Evolutionary conservation across 2,329 filamentous ascomycete species (phyloP).

Genomic region (Fusarium floridanum): DNA sequence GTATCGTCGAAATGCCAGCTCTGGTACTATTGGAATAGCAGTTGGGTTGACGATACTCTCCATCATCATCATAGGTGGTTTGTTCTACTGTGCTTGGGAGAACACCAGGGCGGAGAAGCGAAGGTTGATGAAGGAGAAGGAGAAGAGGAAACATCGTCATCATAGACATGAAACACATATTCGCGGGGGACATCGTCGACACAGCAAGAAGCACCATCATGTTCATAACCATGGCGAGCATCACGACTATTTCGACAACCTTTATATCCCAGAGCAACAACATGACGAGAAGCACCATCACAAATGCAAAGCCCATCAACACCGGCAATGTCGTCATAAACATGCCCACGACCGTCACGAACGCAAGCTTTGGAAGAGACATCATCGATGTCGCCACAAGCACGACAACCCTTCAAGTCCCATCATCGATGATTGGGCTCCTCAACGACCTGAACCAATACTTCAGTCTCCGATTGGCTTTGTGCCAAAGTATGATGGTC

Average conservation of each 20-base stretch:
- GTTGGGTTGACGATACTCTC: constrained; percentile 24
- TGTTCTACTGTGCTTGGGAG: constrained; percentile 30
- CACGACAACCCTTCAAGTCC: not conserved
- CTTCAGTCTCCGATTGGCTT: not conserved
- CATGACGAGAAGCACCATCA: constrained; percentile 1
- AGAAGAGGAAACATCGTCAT: not conserved
- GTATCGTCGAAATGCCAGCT: constrained; percentile 16
- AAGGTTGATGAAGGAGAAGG: not conserved
- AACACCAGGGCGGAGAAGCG: not conserved
- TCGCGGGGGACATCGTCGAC: not conserved
- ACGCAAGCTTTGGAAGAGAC: not conserved
- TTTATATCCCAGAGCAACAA: not conserved
- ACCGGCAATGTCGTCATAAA: constrained; percentile 7
- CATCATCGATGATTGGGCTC: not conserved
- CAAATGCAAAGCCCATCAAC: not conserved
- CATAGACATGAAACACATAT: not conserved
- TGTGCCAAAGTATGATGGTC: not conserved
- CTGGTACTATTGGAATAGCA: constrained; percentile 21
- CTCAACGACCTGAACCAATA: constrained; percentile 13
- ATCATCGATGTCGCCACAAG: not conserved
- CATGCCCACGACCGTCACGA: not conserved
- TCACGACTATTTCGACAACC: not conserved
- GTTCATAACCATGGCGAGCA: not conserved
- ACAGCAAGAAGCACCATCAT: not conserved
- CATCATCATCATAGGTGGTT: constrained; percentile 6